Conservation (phyloP, 2,329 filamentous ascomycete genomes). For the Ascomycota sp. region DNA sequence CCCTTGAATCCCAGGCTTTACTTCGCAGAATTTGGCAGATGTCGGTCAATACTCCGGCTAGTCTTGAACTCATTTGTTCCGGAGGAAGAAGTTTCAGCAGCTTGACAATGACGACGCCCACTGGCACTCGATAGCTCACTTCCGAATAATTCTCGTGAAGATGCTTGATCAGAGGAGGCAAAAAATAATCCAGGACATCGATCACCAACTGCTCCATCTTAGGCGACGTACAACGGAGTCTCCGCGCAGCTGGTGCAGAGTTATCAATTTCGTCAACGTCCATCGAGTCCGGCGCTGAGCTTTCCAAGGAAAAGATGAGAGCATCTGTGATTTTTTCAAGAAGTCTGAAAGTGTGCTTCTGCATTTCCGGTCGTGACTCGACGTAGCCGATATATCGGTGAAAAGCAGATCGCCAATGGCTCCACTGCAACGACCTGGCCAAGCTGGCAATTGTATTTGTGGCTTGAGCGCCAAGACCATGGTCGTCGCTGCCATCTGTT, state of each 20-base stretch:
- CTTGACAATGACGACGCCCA: slow-evolving; percentile 76
- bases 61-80: slow-evolving; percentile 48
- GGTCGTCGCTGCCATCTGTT: slow-evolving; percentile 51
- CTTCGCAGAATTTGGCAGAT: slow-evolving; percentile 85
- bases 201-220: slow-evolving; percentile 43
- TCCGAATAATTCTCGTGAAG: slow-evolving; percentile 87
- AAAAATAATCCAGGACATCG: slow-evolving; percentile 54
- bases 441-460: slow-evolving; percentile 61
- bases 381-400: slow-evolving; percentile 71
- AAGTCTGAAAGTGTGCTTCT: slow-evolving; percentile 71
- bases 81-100: slow-evolving; percentile 62
- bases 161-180: slow-evolving; percentile 64
- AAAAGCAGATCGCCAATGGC: slow-evolving; percentile 69
- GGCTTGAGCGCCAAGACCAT: slow-evolving; percentile 72
- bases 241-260: slow-evolving; percentile 10
- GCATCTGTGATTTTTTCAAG: slow-evolving; percentile 67
- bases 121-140: slow-evolving; percentile 78
- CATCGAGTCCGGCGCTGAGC: slow-evolving; percentile 18
- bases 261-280: slow-evolving; percentile 16
- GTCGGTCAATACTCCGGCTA: slow-evolving; percentile 74
- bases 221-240: slow-evolving; percentile 46
- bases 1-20: slow-evolving; percentile 69
- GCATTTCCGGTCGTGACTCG: slow-evolving; percentile 56
- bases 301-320: slow-evolving; percentile 35
- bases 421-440: slow-evolving; percentile 66